A percentile compares a stretch with the other conserved stretches of the same genome.
These are phyloP conservation scores for Priceomyces castillae DNA, from an alignment of 805 yeast species.

Conservation along the genomic window DNA sequence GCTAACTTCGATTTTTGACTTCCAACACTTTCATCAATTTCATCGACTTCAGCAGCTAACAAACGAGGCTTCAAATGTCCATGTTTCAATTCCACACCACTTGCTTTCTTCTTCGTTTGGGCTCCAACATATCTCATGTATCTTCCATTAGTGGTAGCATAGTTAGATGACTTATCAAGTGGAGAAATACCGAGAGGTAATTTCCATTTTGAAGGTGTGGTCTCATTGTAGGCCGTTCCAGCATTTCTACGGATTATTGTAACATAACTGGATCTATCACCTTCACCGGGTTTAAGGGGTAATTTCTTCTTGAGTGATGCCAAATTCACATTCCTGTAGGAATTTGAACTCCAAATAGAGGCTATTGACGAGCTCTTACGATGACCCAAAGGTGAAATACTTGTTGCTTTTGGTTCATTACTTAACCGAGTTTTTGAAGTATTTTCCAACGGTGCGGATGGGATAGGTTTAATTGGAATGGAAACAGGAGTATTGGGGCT, in stretches of 20 bases:
- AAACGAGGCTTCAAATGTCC: constrained; percentile 63
- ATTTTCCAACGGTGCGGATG: constrained; percentile 13
- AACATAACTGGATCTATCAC: constrained; percentile 52
- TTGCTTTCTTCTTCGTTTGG: constrained; percentile 31
- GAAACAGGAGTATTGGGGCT: background rate
- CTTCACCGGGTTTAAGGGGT: constrained; percentile 45
- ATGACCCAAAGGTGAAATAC: constrained; percentile 9
- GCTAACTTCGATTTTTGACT: constrained; percentile 9
- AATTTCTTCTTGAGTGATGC: constrained; percentile 36
- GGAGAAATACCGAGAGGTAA: constrained; percentile 57
- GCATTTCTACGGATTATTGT: constrained; percentile 40
- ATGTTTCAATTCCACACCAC: constrained; percentile 57
- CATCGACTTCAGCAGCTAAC: constrained; percentile 75
- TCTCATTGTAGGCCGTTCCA: constrained; percentile 49
- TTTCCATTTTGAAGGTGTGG: constrained; percentile 46
- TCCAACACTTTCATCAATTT: constrained; percentile 40
- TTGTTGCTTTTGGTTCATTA: constrained; percentile 2
- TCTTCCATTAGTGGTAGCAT: constrained; percentile 22
- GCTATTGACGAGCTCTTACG: constrained; percentile 31
- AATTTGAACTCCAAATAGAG: constrained; percentile 32
- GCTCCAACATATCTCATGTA: constrained; percentile 26
- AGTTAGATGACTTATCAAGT: constrained; percentile 31
- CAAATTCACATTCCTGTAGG: constrained; percentile 35
- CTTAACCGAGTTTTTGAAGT: constrained; percentile 3
- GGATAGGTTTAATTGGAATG: constrained; percentile 10